These are phyloP conservation scores for Fusarium nurragi DNA, from an alignment of 2,329 filamentous ascomycete genomes.

Conservation along the genomic window DNA sequence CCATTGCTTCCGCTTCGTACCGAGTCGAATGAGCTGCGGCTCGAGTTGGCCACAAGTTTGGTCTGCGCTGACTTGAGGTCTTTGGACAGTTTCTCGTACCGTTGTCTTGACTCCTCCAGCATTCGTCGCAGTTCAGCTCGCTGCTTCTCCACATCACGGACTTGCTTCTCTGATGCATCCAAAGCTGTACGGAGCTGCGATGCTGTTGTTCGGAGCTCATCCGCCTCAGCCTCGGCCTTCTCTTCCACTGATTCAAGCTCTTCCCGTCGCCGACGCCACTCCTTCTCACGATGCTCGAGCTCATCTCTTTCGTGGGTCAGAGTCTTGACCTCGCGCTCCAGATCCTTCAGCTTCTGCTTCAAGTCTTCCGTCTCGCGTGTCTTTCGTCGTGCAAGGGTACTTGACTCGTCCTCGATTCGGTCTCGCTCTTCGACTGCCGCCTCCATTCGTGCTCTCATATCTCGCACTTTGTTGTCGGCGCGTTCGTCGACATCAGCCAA, in stretches of 20 bases:
- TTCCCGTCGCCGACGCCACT: constrained; percentile 77
- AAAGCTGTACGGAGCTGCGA: constrained; percentile 80
- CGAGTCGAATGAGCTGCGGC: constrained; percentile 54
- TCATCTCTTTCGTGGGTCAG: constrained; percentile 81
- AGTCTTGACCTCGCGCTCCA: constrained; percentile 78
- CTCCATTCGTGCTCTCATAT: constrained; percentile 90
- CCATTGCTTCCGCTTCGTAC: constrained; percentile 49
- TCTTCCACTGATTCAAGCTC: constrained; percentile 78
- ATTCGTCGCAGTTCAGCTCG: constrained; percentile 77
- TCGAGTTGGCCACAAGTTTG: constrained; percentile 58
- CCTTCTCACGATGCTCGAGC: constrained; percentile 75
- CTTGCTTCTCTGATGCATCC: constrained; percentile 87
- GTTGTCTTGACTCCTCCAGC: constrained; percentile 79
- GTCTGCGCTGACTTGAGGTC: constrained; percentile 65
- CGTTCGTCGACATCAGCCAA: constrained; percentile 86
- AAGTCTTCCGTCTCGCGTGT: constrained; percentile 89
- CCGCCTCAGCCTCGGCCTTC: constrained; percentile 75
- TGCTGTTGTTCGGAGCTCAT: constrained; percentile 80
- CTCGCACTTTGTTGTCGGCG: constrained; percentile 82
- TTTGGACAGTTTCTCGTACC: constrained; percentile 83
- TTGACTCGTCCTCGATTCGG: constrained; percentile 89
- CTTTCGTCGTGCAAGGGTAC: constrained; percentile 76
- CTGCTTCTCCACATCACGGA: constrained; percentile 84
- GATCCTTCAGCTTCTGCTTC: constrained; percentile 79
- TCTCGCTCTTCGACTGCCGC: constrained; percentile 93